These are phyloP conservation scores for Fusarium pseudonygamai DNA, from an alignment of 2,329 filamentous ascomycete genomes.

Conservation along the genomic window DNA sequence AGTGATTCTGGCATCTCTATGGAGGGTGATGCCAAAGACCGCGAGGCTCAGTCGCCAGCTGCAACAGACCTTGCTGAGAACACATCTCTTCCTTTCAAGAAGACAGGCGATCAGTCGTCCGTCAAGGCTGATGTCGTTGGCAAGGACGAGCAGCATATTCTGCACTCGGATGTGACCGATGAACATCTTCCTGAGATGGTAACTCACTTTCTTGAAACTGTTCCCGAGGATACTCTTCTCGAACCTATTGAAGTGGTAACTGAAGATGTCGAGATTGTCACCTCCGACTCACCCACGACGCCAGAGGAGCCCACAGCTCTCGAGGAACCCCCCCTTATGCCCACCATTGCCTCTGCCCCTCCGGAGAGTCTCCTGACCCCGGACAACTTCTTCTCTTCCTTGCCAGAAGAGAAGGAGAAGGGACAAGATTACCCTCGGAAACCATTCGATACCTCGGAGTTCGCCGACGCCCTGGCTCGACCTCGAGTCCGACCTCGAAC, in stretches of 20 bases:
- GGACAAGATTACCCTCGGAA: constrained; percentile 20
- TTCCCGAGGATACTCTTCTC: constrained; percentile 32
- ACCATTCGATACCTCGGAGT: constrained; percentile 22
- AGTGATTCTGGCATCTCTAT: constrained; percentile 39
- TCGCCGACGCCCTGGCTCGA: constrained; percentile 22
- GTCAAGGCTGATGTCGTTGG: background rate
- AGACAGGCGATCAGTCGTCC: background rate
- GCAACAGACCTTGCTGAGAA: constrained; percentile 12
- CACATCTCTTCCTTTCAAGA: background rate
- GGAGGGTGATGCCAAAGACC: constrained; percentile 30
- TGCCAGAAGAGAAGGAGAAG: constrained; percentile 24
- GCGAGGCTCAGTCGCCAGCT: background rate
- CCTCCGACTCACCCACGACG: background rate
- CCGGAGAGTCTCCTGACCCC: constrained; percentile 25
- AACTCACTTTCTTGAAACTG: constrained; percentile 30
- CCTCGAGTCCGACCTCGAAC: constrained; percentile 29
- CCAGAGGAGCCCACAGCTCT: background rate
- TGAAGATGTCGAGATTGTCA: constrained; percentile 1
- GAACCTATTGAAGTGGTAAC: constrained; percentile 15
- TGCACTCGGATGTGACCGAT: background rate
- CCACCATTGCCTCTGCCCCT: constrained; percentile 27
- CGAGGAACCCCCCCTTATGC: constrained; percentile 16
- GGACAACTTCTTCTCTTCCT: constrained; percentile 18
- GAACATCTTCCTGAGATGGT: constrained; percentile 15
- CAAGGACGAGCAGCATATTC: constrained; percentile 5